phyloP scores from a whole-genome alignment of 202 grass and related monocot species.

The Schoenoplectus tabernaemontani region DNA sequence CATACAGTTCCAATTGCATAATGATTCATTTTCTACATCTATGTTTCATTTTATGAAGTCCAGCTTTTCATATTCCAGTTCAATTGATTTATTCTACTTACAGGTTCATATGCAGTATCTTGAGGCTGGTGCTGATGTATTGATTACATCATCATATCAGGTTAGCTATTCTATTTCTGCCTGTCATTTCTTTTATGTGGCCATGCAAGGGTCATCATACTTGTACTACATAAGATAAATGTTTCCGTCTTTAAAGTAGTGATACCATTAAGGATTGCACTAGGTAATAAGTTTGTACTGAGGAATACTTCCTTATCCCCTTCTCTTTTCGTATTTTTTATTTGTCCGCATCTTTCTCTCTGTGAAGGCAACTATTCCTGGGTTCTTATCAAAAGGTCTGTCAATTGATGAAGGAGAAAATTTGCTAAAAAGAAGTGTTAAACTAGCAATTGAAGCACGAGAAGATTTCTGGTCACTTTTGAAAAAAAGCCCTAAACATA shows the following conservation, averaged over 20 bases:
- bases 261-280: not conserved
- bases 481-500: conserved; percentile 28
- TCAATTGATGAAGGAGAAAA: conserved; percentile 43
- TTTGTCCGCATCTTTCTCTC: not conserved
- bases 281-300: not conserved
- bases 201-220: not conserved
- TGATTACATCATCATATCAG: conserved; percentile 82
- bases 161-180: conserved; percentile 12
- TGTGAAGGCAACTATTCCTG: conserved; percentile 67
- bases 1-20: not conserved
- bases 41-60: not conserved
- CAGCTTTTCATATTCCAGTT: not conserved
- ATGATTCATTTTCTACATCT: not conserved
- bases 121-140: conserved; percentile 63
- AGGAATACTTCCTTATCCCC: not conserved
- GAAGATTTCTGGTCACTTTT: conserved; percentile 55
- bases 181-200: not conserved
- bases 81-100: not conserved
- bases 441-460: conserved; percentile 49
- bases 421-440: conserved; percentile 49
- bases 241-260: not conserved
- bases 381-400: conserved; percentile 64
- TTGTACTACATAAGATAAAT: not conserved
- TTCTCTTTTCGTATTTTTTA: not conserved
- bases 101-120: conserved; percentile 81